Evolutionary conservation across 306 rosid genomes (phyloP).

Genomic region (Bauhinia variegata): DNA sequence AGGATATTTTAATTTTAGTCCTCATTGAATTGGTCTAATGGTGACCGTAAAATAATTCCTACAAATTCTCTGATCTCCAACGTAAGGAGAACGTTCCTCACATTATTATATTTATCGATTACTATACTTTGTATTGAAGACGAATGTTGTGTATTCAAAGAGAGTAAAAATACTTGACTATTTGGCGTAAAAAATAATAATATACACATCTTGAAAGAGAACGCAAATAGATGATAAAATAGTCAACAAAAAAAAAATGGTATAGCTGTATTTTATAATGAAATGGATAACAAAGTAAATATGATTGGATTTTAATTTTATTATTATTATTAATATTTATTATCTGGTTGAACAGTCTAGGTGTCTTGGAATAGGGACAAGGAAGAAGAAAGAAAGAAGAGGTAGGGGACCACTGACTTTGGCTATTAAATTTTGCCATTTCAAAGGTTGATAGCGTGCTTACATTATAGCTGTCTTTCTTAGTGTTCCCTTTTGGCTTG

Average conservation of each 20-base stretch:
- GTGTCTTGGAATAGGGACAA: slow-evolving; percentile 29
- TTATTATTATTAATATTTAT: background rate
- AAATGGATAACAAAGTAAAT: slow-evolving; percentile 17
- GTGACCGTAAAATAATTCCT: background rate
- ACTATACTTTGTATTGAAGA: no score
- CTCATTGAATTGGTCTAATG: background rate
- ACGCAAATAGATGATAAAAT: slow-evolving; percentile 25
- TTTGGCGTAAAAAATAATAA: no score
- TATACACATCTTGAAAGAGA: background rate
- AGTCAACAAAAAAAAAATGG: background rate
- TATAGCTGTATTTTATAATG: slow-evolving; percentile 24
- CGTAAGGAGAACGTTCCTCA: background rate
- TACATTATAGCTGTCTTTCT: slow-evolving; percentile 13
- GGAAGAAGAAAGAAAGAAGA: background rate
- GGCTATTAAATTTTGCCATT: slow-evolving; percentile 1
- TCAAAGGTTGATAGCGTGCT: slow-evolving; percentile 6
- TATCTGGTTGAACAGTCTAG: slow-evolving; percentile 36
- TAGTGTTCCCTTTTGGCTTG: background rate
- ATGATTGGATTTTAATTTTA: slow-evolving; percentile 26
- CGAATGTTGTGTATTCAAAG: no score
- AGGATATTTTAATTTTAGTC: no score
- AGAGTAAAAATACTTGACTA: no score
- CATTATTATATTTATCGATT: no score
- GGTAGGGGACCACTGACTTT: slow-evolving; percentile 35
- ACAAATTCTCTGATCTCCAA: background rate